Evolutionary conservation across 1,284 basidiomycete species (phyloP).

Genomic region (Boletellus sp.): DNA sequence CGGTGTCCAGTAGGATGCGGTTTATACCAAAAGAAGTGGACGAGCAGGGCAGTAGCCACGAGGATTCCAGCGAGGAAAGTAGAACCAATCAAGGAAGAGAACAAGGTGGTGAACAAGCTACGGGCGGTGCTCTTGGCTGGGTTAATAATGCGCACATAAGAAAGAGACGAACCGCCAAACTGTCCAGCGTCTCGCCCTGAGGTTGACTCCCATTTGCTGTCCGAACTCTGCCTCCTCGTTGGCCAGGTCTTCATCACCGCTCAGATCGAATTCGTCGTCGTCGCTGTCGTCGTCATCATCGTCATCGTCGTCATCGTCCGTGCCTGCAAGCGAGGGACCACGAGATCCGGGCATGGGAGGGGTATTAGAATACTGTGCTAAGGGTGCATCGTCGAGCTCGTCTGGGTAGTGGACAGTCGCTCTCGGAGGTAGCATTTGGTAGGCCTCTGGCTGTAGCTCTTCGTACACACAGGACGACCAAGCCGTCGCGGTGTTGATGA

Average conservation of each 20-base stretch:
- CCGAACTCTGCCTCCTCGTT: conserved; percentile 66
- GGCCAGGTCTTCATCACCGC: conserved; percentile 65
- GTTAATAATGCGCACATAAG: background rate
- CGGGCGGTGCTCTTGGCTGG: conserved; percentile 4
- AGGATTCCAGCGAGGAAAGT: conserved; percentile 59
- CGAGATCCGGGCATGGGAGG: conserved; percentile 37
- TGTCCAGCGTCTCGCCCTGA: conserved; percentile 47
- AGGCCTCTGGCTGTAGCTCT: conserved; percentile 9
- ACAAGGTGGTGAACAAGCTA: conserved; percentile 59
- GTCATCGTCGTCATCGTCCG: conserved; percentile 63
- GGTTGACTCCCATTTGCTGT: conserved; percentile 51
- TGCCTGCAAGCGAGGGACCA: conserved; percentile 47
- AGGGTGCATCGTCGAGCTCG: conserved; percentile 29
- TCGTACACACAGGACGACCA: background rate
- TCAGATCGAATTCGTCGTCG: conserved; percentile 62
- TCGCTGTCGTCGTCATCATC: conserved; percentile 45
- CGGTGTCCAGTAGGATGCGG: conserved; percentile 53
- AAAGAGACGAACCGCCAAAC: conserved; percentile 47
- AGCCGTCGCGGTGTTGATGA: conserved; percentile 12
- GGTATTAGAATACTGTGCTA: conserved; percentile 22
- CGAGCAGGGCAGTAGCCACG: conserved; percentile 53
- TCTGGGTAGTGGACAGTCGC: conserved; percentile 55
- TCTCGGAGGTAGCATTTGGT: conserved; percentile 17
- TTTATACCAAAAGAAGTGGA: conserved; percentile 68
- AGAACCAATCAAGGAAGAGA: conserved; percentile 70